These are phyloP conservation scores for Biscogniauxia sp. DNA, from an alignment of 2,329 filamentous ascomycete genomes.

Conservation along the genomic window DNA sequence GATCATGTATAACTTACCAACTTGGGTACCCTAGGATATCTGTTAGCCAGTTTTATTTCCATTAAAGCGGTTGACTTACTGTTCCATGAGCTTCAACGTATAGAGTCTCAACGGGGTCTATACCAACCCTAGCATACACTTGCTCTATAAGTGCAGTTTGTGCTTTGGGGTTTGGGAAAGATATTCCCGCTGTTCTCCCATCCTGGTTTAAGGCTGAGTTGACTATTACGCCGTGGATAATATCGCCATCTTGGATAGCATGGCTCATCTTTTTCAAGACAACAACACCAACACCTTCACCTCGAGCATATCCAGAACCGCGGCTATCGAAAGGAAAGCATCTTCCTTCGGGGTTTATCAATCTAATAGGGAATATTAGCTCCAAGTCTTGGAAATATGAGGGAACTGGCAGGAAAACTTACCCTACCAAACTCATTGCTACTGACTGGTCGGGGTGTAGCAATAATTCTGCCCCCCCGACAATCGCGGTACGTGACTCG, in stretches of 20 bases:
- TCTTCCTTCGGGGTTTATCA: constrained; percentile 17
- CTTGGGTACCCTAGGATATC: not conserved
- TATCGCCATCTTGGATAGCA: not conserved
- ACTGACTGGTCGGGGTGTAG: constrained; percentile 13
- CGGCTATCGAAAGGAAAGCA: constrained; percentile 37
- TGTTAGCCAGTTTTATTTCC: too few species aligned
- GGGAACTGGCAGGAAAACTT: not conserved
- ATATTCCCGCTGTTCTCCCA: not conserved
- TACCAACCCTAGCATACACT: not conserved
- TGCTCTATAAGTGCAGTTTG: not conserved
- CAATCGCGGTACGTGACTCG: constrained; percentile 11
- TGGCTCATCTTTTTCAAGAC: not conserved
- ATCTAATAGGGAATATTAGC: not conserved
- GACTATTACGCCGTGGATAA: not conserved
- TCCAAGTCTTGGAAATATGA: constrained; percentile 1
- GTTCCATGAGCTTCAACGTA: not conserved
- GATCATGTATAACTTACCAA: not conserved
- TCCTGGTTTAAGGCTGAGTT: not conserved
- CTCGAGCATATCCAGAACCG: constrained; percentile 52
- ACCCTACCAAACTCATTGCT: constrained; percentile 23
- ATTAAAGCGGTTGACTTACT: too few species aligned
- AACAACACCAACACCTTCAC: constrained; percentile 42
- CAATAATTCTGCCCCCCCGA: constrained; percentile 11
- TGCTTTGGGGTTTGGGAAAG: not conserved
- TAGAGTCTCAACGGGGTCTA: not conserved